phyloP scores from a whole-genome alignment of 78 protist species.

The Monocercomonoides exilis region DNA sequence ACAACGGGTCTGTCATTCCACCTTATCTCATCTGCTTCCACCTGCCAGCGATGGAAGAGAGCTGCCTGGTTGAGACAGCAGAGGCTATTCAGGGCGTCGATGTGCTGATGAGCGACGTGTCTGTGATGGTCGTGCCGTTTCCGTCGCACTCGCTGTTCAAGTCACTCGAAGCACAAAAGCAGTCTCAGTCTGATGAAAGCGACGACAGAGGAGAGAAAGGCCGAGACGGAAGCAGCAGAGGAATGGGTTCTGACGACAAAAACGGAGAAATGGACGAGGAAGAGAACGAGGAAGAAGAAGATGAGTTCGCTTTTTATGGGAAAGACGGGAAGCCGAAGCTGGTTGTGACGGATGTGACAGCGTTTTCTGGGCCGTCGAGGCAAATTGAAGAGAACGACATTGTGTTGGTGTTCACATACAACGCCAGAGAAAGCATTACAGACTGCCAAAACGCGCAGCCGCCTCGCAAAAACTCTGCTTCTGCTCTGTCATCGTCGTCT shows the following conservation, averaged over 20 bases:
- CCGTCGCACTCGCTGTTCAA: too few relatives aligned
- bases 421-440: too few relatives aligned
- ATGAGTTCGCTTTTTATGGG: too few relatives aligned
- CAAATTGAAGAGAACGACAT: background rate
- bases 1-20: too few relatives aligned
- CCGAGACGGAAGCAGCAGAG: too few relatives aligned
- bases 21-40: background rate
- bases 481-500: too few relatives aligned
- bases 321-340: background rate
- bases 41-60: background rate
- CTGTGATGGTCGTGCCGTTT: background rate
- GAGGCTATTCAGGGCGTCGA: conserved; percentile 1
- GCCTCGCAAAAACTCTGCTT: too few relatives aligned
- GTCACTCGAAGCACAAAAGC: too few relatives aligned
- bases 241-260: too few relatives aligned
- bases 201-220: too few relatives aligned
- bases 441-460: too few relatives aligned
- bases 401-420: background rate
- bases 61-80: background rate
- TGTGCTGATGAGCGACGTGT: background rate
- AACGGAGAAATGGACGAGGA: background rate
- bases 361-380: background rate
- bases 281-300: background rate
- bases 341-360: background rate
- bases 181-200: too few relatives aligned